Evolutionary conservation across 805 yeast species (phyloP).

Genomic region (Candida morakotiae): DNA sequence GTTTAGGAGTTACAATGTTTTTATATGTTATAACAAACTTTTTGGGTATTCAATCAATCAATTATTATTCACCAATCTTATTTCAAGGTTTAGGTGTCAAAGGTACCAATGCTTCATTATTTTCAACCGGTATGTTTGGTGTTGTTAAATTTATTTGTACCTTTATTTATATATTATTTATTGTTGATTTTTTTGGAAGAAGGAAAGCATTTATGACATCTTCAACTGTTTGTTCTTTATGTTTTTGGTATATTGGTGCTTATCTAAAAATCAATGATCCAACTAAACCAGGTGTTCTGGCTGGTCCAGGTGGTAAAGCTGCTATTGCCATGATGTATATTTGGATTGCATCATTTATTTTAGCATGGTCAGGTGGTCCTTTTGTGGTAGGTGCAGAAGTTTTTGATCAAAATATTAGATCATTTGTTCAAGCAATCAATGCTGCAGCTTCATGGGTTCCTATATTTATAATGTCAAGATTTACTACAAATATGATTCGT

Average conservation of each 20-base stretch:
- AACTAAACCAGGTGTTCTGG: slow-evolving; percentile 32
- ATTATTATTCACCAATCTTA: slow-evolving; percentile 53
- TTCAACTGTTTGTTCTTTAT: slow-evolving; percentile 32
- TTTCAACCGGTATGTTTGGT: slow-evolving; percentile 48
- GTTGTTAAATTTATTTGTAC: slow-evolving; percentile 50
- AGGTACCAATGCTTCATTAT: slow-evolving; percentile 33
- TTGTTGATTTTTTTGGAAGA: slow-evolving; percentile 53
- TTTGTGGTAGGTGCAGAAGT: slow-evolving; percentile 38
- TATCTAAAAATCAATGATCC: slow-evolving; percentile 28
- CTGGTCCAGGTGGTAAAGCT: slow-evolving; percentile 44
- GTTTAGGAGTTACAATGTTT: slow-evolving; percentile 36
- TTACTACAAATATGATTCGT: slow-evolving; percentile 39
- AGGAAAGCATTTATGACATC: slow-evolving; percentile 42
- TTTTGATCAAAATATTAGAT: slow-evolving; percentile 36
- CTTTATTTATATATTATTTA: slow-evolving; percentile 47
- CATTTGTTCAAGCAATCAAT: slow-evolving; percentile 44
- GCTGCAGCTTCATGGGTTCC: slow-evolving; percentile 41
- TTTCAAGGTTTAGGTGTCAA: slow-evolving; percentile 39
- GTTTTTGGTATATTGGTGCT: slow-evolving; percentile 39
- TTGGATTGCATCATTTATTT: slow-evolving; percentile 38
- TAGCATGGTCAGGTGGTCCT: slow-evolving; percentile 40
- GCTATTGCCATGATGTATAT: slow-evolving; percentile 44
- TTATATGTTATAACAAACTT: slow-evolving; percentile 36
- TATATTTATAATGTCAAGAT: slow-evolving; percentile 44
- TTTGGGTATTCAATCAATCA: slow-evolving; percentile 44